A percentile compares a stretch with the other conserved stretches of the same genome.
Conservation (phyloP, 129 eudicot species). For the Chrysanthemum seticuspe region DNA sequence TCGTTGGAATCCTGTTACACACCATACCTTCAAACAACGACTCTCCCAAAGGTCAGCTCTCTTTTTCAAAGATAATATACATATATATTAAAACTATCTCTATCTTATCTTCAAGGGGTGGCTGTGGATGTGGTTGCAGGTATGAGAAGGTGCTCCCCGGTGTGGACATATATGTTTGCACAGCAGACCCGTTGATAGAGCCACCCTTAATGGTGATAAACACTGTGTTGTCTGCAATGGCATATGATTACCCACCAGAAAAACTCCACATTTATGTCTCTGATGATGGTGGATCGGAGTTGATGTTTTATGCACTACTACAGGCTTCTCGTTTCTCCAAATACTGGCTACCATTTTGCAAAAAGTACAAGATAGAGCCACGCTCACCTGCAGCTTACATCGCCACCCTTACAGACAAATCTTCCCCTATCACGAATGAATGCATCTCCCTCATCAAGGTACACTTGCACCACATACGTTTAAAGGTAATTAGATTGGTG, state of each 20-base stretch:
- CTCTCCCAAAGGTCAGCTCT: conserved; percentile 25
- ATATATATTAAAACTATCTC: too few relatives aligned
- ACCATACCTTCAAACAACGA: conserved; percentile 24
- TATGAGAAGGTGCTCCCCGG: conserved; percentile 34
- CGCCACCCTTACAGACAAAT: conserved; percentile 7
- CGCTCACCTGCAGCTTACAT: conserved; percentile 27
- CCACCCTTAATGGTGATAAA: conserved; percentile 45
- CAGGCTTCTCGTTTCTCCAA: conserved; percentile 28
- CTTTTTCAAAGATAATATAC: neutral
- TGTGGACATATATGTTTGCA: conserved; percentile 40
- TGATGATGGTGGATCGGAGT: conserved; percentile 37
- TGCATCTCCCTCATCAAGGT: conserved; percentile 32
- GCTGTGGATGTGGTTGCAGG: conserved; percentile 14
- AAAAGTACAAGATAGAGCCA: conserved; percentile 22
- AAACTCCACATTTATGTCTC: conserved; percentile 32
- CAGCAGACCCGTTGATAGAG: conserved; percentile 33
- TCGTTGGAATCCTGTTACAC: conserved; percentile 34
- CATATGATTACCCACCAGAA: conserved; percentile 40
- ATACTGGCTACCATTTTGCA: conserved; percentile 32
- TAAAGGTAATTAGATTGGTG: too few relatives aligned
- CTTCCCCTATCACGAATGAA: conserved; percentile 10
- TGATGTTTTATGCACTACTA: conserved; percentile 28
- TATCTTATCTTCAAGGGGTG: conserved; percentile 20
- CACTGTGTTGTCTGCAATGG: conserved; percentile 38
- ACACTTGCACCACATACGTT: neutral